Evolutionary conservation across 257 asterid species (phyloP).

Genomic region (Nemophila menziesii): DNA sequence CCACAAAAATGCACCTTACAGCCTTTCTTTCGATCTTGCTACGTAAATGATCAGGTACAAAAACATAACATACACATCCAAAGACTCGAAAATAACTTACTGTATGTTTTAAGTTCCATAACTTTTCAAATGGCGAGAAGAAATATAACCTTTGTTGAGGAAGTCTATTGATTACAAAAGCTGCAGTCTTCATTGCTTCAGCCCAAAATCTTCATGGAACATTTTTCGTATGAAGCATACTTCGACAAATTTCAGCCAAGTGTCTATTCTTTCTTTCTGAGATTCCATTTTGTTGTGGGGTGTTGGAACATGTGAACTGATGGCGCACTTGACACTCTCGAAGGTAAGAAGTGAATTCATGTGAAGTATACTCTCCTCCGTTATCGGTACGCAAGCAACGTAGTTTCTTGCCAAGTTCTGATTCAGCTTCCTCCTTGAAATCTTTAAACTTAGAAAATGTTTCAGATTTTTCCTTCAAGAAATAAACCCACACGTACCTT

Average conservation of each 20-base stretch:
- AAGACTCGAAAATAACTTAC: constrained; percentile 1
- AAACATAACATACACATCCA: too few relatives aligned
- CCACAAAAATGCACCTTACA: constrained; percentile 4
- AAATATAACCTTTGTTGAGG: constrained; percentile 5
- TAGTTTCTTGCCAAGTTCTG: neutral
- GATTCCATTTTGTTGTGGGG: constrained; percentile 4
- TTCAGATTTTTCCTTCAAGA: constrained; percentile 10
- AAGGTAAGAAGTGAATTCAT: neutral
- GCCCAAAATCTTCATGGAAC: too few relatives aligned
- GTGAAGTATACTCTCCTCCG: too few relatives aligned
- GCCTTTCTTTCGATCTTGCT: constrained; percentile 6
- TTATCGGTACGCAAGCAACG: neutral
- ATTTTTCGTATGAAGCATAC: too few relatives aligned
- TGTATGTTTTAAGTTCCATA: neutral
- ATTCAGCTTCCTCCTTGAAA: constrained; percentile 1
- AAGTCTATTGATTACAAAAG: neutral
- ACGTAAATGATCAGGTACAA: too few relatives aligned
- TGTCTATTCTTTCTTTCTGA: neutral
- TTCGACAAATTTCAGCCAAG: too few relatives aligned
- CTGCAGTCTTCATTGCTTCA: constrained; percentile 2
- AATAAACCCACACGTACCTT: constrained; percentile 16
- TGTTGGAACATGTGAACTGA: constrained; percentile 6
- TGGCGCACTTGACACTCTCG: neutral
- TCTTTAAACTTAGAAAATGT: neutral
- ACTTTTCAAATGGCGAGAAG: neutral